These are phyloP conservation scores for Blastobotrys terrestris DNA, from an alignment of 805 yeast genomes.

Conservation along the genomic window DNA sequence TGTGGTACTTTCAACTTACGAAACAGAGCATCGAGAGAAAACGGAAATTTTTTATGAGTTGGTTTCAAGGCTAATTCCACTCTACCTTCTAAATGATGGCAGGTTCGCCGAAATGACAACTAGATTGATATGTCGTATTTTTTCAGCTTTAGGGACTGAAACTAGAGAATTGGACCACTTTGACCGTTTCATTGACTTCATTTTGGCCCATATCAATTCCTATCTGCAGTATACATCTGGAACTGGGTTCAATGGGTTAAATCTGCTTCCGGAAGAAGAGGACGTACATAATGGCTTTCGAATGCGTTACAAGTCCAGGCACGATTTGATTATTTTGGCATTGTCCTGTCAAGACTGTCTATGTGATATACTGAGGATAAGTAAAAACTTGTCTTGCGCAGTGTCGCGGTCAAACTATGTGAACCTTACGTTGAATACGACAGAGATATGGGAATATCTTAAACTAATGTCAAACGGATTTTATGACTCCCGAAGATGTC, in stretches of 20 bases:
- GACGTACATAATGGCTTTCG: not conserved
- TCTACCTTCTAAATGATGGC: not conserved
- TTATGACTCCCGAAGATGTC: not conserved
- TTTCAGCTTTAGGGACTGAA: not conserved
- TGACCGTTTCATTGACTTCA: not conserved
- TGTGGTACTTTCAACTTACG: not conserved
- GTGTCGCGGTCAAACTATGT: not conserved
- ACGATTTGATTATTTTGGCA: not conserved
- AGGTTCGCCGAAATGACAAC: not conserved
- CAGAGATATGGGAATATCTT: not conserved
- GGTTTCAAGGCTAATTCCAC: not conserved
- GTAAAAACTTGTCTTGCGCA: not conserved
- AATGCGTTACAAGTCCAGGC: not conserved
- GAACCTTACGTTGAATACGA: not conserved
- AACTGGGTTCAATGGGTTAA: not conserved
- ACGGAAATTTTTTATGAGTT: not conserved
- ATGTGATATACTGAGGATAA: not conserved
- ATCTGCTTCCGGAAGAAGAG: not conserved
- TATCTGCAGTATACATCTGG: not conserved
- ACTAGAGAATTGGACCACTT: not conserved
- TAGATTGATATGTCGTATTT: not conserved
- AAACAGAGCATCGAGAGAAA: not conserved
- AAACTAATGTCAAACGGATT: not conserved
- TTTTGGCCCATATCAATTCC: not conserved
- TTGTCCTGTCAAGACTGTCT: not conserved